Evolutionary conservation across 768 basidiomycete genomes (phyloP), one percentile per base, ranked within the genome.

Genomic region (Calocybe indica): DNA sequence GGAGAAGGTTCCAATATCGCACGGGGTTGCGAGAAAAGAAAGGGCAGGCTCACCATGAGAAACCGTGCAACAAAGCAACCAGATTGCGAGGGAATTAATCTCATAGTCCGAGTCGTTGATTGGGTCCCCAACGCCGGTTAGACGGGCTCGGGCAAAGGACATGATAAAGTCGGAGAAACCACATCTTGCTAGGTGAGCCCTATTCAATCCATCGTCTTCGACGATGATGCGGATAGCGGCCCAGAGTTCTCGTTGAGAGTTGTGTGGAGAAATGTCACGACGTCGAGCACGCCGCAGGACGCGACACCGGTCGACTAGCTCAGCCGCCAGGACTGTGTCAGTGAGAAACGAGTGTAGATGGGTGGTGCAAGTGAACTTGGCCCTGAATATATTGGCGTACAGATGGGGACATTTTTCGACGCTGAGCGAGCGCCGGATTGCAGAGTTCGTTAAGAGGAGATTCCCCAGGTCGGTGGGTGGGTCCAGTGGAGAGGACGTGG

Each of bases 201-300:
- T 70, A 53, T 80, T 82, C 43, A 68, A 58, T 3, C 67, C 68
- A 34, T 72, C 70, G 53, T 74, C 76, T 58, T 86, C 84, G 31
- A 82, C 57, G n/a, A 79, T 57, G 76, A 85, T 82, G 51, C 80
- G 68, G 48, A 80, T 69, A 5, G 73, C 73, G 6, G 74, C 74
- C 74, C 79, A 82, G 15, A 85, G 56, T 58, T 82, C 82, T 34
- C 68, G 65, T 1, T 58, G 52, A 38, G 76, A 51, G 28, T 57
- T 50, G 29, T 47, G 53, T 3, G 44, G 37, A 2, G 67, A 61
- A 40, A 74, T 49, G 51, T 66, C 67, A 5, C 60, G 57, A 30
- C 57, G 63, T 15, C 72, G 65, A 44, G 76, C 73, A 49, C 79
- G 75, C 36, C 69, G 70, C 33, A 86, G 59, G 29, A 78, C 64